phyloP scores from a whole-genome alignment of 495 filamentous ascomycete genomes.

The Talaromyces liani region DNA sequence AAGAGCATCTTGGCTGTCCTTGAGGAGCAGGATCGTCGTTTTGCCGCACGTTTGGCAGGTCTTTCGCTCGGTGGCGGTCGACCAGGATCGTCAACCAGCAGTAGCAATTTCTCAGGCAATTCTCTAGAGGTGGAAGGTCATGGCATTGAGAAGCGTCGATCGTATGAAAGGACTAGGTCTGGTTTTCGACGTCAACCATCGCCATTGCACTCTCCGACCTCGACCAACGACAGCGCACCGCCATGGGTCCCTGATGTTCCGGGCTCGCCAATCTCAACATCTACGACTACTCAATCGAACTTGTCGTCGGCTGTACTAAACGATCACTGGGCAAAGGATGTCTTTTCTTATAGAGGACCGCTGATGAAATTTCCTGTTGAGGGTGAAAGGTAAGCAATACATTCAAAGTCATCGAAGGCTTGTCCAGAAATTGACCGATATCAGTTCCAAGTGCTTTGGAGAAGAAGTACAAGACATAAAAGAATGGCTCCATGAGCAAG shows the following conservation, averaged over 20 bases:
- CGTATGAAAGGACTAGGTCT: constrained; percentile 33
- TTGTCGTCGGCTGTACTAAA: constrained; percentile 18
- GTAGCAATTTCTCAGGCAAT: constrained; percentile 21
- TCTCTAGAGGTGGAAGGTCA: constrained; percentile 21
- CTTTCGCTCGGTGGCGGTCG: constrained; percentile 27
- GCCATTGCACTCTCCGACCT: constrained; percentile 17
- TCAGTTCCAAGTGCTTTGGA: constrained; percentile 43
- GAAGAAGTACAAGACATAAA: constrained; percentile 31
- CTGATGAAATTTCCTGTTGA: constrained; percentile 29
- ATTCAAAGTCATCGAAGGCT: background rate
- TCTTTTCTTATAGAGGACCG: constrained; percentile 35
- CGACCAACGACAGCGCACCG: constrained; percentile 22
- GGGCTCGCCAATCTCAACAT: constrained; percentile 33
- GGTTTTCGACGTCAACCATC: constrained; percentile 26
- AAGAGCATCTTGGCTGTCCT: constrained; percentile 29
- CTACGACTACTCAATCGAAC: constrained; percentile 28
- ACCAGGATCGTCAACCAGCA: constrained; percentile 21
- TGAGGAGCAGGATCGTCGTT: constrained; percentile 28
- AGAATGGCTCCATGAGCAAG: constrained; percentile 25
- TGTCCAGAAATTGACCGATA: constrained; percentile 13
- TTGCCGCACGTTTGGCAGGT: constrained; percentile 27
- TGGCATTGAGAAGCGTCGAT: constrained; percentile 24
- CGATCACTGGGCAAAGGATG: constrained; percentile 46
- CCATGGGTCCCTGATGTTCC: constrained; percentile 35
- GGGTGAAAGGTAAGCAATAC: constrained; percentile 34